Conservation (phyloP, 345 rosid species). For the Melaleuca quinquenervia region DNA sequence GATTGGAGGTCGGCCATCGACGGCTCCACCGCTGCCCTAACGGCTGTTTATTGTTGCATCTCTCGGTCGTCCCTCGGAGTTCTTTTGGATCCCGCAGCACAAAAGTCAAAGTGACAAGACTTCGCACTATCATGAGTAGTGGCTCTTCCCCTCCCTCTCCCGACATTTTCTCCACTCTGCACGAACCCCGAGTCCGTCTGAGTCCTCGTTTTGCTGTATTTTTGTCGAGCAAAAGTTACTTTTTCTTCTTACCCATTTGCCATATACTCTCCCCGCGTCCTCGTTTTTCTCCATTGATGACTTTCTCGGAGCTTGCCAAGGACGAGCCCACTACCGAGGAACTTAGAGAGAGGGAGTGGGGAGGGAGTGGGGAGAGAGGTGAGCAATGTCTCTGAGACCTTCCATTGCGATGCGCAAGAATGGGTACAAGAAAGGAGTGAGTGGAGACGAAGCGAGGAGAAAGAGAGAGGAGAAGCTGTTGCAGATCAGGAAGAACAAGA, state of each 20-base stretch:
- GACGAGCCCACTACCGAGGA: neutral
- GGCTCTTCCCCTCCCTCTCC: neutral
- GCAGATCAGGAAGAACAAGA: conserved; percentile 42
- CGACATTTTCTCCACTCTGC: neutral
- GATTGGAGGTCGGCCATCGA: too few species aligned
- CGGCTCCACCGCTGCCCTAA: too few species aligned
- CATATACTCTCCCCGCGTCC: neutral
- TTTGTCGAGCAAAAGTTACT: neutral
- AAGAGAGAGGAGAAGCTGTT: conserved; percentile 47
- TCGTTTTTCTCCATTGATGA: neutral
- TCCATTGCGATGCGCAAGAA: conserved; percentile 23
- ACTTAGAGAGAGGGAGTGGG: neutral
- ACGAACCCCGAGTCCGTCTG: neutral
- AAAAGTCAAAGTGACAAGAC: neutral
- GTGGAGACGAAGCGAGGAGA: conserved; percentile 34
- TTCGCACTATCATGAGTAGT: neutral
- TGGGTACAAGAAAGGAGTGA: conserved; percentile 31
- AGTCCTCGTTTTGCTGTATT: neutral
- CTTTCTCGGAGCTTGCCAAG: neutral
- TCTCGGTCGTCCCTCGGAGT: neutral
- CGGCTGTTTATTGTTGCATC: neutral
- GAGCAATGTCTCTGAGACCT: conserved; percentile 36
- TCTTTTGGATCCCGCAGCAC: neutral
- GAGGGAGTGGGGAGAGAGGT: neutral
- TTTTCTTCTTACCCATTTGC: neutral